Conservation (phyloP, 2,329 filamentous ascomycete genomes). For the Ascochyta rabiei region DNA sequence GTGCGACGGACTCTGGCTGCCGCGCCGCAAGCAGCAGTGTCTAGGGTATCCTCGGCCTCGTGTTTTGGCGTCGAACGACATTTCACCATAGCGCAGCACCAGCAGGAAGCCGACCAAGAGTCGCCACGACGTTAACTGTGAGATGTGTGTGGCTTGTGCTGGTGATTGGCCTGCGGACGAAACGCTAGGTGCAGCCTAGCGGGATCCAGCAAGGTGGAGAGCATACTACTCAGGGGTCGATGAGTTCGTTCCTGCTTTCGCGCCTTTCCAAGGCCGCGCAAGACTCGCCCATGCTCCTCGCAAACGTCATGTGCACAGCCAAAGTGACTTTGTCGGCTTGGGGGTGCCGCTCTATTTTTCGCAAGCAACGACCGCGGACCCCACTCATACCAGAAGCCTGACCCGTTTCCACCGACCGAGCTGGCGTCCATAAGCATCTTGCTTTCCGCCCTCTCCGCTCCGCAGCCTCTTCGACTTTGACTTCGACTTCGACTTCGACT, state of each 20-base stretch:
- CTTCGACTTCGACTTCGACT: conserved; percentile 22
- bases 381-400: conserved; percentile 36
- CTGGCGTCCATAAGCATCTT: conserved; percentile 16
- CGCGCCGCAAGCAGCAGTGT: not conserved
- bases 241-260: conserved; percentile 18
- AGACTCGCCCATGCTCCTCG: conserved; percentile 35
- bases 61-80: conserved; percentile 15
- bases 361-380: conserved; percentile 28
- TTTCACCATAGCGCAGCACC: conserved; percentile 16
- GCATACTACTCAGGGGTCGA: conserved; percentile 15
- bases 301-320: conserved; percentile 45
- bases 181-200: conserved; percentile 15
- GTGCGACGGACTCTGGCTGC: conserved; percentile 7
- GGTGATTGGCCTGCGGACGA: conserved; percentile 15
- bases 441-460: conserved; percentile 24
- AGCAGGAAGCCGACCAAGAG: conserved; percentile 16
- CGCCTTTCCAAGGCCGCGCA: conserved; percentile 32
- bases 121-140: conserved; percentile 35
- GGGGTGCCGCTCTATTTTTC: conserved; percentile 34
- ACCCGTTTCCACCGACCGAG: conserved; percentile 18
- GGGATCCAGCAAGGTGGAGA: conserved; percentile 10
- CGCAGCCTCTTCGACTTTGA: conserved; percentile 26
- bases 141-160: conserved; percentile 5
- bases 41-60: conserved; percentile 2
- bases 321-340: conserved; percentile 23